Evolutionary conservation across 1,284 basidiomycete genomes (phyloP).

Genomic region (Fomitopsis pinicola): DNA sequence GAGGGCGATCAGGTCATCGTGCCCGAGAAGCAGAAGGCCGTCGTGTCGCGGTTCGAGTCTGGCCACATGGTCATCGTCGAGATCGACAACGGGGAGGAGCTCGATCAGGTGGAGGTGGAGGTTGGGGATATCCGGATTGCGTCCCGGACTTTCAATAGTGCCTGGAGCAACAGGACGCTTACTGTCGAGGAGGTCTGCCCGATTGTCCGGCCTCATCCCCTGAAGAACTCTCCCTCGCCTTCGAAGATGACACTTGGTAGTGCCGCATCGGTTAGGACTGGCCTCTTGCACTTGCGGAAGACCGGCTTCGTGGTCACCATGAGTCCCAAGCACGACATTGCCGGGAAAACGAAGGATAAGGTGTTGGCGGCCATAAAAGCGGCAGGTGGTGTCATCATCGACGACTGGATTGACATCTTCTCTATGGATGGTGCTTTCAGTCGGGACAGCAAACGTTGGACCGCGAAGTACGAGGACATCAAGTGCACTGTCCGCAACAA

Average conservation of each 20-base stretch:
- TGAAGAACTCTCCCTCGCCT: conserved; percentile 37
- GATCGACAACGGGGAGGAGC: conserved; percentile 35
- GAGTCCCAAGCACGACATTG: conserved; percentile 17
- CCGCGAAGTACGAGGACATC: conserved; percentile 42
- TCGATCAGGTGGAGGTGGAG: conserved; percentile 22
- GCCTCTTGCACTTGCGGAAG: conserved; percentile 38
- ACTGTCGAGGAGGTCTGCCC: conserved; percentile 37
- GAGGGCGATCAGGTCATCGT: conserved; percentile 53
- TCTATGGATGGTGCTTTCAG: conserved; percentile 47
- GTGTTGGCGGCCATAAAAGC: conserved; percentile 43
- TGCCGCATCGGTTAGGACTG: conserved; percentile 27
- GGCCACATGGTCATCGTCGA: conserved; percentile 35
- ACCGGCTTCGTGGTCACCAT: conserved; percentile 34
- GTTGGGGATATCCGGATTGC: conserved; percentile 43
- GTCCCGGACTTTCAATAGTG: conserved; percentile 39
- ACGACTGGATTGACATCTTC: conserved; percentile 67
- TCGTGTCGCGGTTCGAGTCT: conserved; percentile 28
- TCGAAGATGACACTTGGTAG: conserved; percentile 35
- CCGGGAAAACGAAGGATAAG: conserved; percentile 30
- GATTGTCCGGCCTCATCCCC: conserved; percentile 27
- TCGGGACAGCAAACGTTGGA: conserved; percentile 46
- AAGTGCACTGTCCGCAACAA: conserved; percentile 36
- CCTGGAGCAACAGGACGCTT: conserved; percentile 51
- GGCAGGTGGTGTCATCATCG: conserved; percentile 57
- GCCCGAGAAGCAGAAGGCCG: conserved; percentile 26